Base-by-base conservation (phyloP, 805 yeast genomes). In the Candida argentea region DNA sequence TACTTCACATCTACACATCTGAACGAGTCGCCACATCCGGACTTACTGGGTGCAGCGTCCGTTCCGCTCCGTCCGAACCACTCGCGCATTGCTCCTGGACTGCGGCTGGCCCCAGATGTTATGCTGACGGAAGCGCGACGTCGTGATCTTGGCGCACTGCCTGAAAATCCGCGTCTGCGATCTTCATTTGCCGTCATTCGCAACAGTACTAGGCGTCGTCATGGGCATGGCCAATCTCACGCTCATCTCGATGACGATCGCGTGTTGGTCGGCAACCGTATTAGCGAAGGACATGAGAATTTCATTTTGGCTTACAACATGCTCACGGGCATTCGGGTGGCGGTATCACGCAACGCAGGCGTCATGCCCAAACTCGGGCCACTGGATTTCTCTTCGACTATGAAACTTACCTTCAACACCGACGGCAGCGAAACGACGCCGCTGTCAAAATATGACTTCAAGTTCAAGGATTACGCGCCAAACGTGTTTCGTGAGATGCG, bases 381-480 rank as follows among this genome's bases (percentile, higher is more conserved):
- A 27, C 66, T 60, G 10, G 95, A 89, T 49, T 91, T 87, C 50
- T 60, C 55, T 19, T 58, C 71, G 7, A 73, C 75, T 14, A 80
- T 84, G 40, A 89, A 91, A 51, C 61, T 89, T 31, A 80, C 91
- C 11, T 93, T 91, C 53, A 93, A 83, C 45, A 67, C 78, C 46
- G 76, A 73, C 37, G 96, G 97, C 2, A 83, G 80, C 42, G 93
- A 85, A 45, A 59, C 79, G 39, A 85, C 94, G 1, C 97, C 97
- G 1, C 84, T 95, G 0, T 81, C 96, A 0, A 85, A 82, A 50
- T 87, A 87, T 55, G 95, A 87, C 40, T 91, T 91, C 65, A 89
- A 89, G 52, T 91, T 91, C 55, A 91, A 91, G 57, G 99, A 91
- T 52, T 91, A 91, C 55, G 70, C 86, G 13, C 99, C 99, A 0